Evolutionary conservation across 2,329 filamentous ascomycete genomes (phyloP), one percentile per base, ranked within the genome.

Genomic region (Paraconiothyrium sp.): DNA sequence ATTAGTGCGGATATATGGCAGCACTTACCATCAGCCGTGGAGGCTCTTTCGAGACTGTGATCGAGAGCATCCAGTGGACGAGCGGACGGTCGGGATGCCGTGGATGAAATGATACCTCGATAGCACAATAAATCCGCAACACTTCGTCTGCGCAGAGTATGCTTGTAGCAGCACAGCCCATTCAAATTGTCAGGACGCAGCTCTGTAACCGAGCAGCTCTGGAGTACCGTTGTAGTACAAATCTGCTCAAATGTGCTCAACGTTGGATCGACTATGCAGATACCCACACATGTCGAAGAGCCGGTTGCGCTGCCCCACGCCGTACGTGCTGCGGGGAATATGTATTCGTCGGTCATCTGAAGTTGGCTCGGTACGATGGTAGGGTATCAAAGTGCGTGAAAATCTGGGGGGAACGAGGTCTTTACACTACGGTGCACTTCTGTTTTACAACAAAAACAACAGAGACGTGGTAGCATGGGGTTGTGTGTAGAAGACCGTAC

Each of bases 361-460:
- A n/a, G 39, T 6, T 41, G 39, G 3, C 20, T 9, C 16, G n/a
- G 39, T 5, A 20, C 14, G 16, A 41, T 2, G 9, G 14, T 20
- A n/a, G 39, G 39, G 4, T 16, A 20, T 41, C 8, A 20, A 41
- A 41, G 39, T 7, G 14, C 16, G 27, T n/a, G 39, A 7, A 3
- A 16, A 7, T 7, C 8, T n/a, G 14, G 16, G 8, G 16, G 13
- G 14, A 20, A n/a, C 16, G 1, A n/a, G 13, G 3, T 41, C 9
- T n/a, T 41, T 41, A 13, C 39, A 41, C 39, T 41, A 9, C 14
- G 39, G 2, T 41, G 14, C 35, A 16, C 39, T 5, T 30, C 6
- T 20, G n/a, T 41, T 3, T 2, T 7, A 4, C 1, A 16, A n/a
- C 5, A 1, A 7, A 2, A n/a, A 7, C 5, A n/a, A n/a, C n/a